These are phyloP conservation scores for Encephalitozoon romaleae DNA, from an alignment of 371 early-diverging fungal species.

Conservation along the genomic window DNA sequence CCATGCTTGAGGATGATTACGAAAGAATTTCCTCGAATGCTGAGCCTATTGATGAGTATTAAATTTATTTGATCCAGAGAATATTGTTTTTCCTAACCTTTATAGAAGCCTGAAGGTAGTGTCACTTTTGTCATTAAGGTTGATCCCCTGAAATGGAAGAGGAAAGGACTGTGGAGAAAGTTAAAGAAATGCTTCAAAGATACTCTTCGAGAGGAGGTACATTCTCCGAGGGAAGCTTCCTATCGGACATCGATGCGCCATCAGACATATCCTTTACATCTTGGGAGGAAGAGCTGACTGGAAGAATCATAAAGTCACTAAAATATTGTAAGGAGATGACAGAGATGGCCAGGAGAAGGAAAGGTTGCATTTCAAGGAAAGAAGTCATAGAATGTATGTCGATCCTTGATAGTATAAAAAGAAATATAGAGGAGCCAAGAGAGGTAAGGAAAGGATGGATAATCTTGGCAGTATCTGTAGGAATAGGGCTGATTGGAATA, in stretches of 20 bases:
- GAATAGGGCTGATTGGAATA: not conserved
- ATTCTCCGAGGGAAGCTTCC: not conserved
- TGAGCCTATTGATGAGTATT: conserved; percentile 23
- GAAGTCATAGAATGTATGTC: not conserved
- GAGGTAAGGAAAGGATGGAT: not conserved
- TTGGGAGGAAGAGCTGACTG: not conserved
- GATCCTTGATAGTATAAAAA: not conserved
- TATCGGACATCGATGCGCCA: not conserved
- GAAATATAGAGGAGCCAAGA: not conserved
- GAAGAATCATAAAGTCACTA: not conserved
- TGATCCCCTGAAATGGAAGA: not conserved
- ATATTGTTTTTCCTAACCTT: not conserved
- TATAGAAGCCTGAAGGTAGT: not conserved
- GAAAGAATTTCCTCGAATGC: conserved; percentile 4
- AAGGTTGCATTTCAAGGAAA: not conserved
- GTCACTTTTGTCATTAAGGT: not conserved
- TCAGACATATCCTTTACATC: not conserved
- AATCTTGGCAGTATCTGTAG: not conserved
- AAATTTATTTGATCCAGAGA: conserved; percentile 19
- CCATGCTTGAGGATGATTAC: conserved; percentile 96
- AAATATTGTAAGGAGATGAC: not conserved
- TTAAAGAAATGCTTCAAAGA: conserved; percentile 9
- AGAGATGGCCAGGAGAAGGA: not conserved
- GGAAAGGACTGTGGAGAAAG: not conserved
- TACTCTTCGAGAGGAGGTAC: not conserved